These are phyloP conservation scores for Sarocladium brachiariae DNA, from an alignment of 2,329 filamentous ascomycete genomes.

Conservation along the genomic window DNA sequence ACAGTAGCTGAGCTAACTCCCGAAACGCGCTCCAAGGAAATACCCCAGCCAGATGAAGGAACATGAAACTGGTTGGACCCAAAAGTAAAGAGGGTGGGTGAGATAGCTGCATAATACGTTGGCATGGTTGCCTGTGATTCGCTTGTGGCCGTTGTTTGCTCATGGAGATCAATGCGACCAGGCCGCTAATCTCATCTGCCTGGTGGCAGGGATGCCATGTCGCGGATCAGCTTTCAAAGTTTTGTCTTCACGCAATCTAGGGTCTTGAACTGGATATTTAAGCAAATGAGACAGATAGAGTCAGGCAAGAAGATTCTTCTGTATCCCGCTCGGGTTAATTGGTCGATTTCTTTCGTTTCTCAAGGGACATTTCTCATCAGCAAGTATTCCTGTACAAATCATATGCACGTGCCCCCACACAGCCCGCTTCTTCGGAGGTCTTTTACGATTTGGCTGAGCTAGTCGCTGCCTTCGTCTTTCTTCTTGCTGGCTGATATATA, in stretches of 20 bases:
- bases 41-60: not conserved
- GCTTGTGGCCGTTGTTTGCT: conserved; percentile 7
- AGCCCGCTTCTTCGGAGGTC: not conserved
- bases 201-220: not conserved
- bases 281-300: too few species aligned
- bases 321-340: too few species aligned
- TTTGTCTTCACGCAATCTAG: too few species aligned
- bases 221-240: not conserved
- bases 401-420: not conserved
- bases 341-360: too few species aligned
- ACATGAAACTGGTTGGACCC: conserved; percentile 7
- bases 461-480: conserved; percentile 42
- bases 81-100: not conserved
- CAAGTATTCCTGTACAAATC: not conserved
- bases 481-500: conserved; percentile 73
- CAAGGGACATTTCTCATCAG: not conserved
- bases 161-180: conserved; percentile 8
- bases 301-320: too few species aligned
- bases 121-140: not conserved
- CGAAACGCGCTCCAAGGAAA: not conserved
- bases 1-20: not conserved
- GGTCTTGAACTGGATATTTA: too few species aligned
- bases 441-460: conserved; percentile 14
- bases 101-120: not conserved
- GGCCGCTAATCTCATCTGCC: conserved; percentile 9